Evolutionary conservation across 306 rosid species (phyloP).

Genomic region (Pyrus betulifolia): DNA sequence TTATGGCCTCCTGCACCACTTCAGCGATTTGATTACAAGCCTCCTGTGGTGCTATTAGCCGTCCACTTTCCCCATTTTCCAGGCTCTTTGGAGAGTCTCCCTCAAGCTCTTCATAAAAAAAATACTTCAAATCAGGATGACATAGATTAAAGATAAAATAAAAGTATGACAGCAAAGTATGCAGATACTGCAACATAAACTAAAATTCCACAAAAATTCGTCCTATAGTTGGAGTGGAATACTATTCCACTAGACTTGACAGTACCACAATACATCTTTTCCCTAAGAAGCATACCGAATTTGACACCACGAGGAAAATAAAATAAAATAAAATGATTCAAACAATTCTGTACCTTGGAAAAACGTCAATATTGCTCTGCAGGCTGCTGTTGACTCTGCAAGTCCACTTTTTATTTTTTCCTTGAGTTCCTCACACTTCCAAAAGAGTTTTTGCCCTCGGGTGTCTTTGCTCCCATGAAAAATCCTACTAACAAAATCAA

Average conservation of each 20-base stretch:
- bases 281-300: neutral
- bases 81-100: constrained; percentile 59
- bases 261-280: neutral
- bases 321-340: neutral
- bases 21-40: constrained; percentile 92
- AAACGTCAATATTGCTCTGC: constrained; percentile 70
- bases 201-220: neutral
- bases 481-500: constrained; percentile 90
- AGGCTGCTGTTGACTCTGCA: constrained; percentile 58
- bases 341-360: constrained; percentile 59
- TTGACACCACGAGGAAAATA: neutral
- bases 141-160: neutral
- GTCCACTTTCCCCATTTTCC: constrained; percentile 83
- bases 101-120: constrained; percentile 69
- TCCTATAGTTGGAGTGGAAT: neutral
- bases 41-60: constrained; percentile 87
- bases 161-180: neutral
- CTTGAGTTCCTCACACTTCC: constrained; percentile 83
- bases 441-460: constrained; percentile 70
- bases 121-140: neutral
- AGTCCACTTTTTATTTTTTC: constrained; percentile 59
- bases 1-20: constrained; percentile 90
- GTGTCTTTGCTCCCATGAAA: constrained; percentile 82
- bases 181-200: neutral
- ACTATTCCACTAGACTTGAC: neutral